These are phyloP conservation scores for Penicillium brasilianum DNA, from an alignment of 2,329 filamentous ascomycete genomes.

Conservation along the genomic window DNA sequence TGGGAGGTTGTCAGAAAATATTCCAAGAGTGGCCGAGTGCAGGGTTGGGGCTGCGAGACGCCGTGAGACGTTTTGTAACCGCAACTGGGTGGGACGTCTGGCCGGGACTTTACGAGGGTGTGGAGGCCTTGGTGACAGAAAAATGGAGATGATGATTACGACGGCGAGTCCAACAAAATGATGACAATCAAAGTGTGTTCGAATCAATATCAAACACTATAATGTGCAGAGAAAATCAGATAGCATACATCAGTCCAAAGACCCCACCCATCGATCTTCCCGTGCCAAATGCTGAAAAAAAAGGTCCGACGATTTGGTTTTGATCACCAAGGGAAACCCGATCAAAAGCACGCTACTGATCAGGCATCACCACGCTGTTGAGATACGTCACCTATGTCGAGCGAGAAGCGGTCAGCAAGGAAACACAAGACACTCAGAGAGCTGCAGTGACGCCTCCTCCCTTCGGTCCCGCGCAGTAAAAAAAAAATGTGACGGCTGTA, in stretches of 20 bases:
- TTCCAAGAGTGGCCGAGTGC: conserved; percentile 11
- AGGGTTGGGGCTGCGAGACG: conserved; percentile 4
- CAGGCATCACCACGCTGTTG: conserved; percentile 76
- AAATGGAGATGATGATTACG: not conserved
- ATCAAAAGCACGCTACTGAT: conserved; percentile 43
- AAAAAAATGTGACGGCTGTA: conserved; percentile 10
- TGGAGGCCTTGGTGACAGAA: not conserved
- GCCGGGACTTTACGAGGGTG: not conserved
- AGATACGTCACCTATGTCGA: conserved; percentile 67
- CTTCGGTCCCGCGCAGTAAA: conserved; percentile 9
- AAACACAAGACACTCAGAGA: conserved; percentile 4
- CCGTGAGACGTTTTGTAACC: not conserved
- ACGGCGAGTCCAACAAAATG: not conserved
- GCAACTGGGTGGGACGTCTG: not conserved
- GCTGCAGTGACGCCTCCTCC: conserved; percentile 6
- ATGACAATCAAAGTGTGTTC: not conserved
- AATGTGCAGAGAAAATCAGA: not conserved
- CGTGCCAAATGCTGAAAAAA: not conserved
- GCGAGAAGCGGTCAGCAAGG: conserved; percentile 36
- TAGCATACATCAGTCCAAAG: not conserved
- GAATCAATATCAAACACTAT: not conserved
- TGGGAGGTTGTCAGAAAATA: not conserved
- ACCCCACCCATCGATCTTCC: conserved; percentile 1
- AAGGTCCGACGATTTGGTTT: not conserved
- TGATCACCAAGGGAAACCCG: not conserved